These are phyloP conservation scores for Dictyostelium firmibasis DNA, from an alignment of 78 protist species.

Conservation along the genomic window DNA sequence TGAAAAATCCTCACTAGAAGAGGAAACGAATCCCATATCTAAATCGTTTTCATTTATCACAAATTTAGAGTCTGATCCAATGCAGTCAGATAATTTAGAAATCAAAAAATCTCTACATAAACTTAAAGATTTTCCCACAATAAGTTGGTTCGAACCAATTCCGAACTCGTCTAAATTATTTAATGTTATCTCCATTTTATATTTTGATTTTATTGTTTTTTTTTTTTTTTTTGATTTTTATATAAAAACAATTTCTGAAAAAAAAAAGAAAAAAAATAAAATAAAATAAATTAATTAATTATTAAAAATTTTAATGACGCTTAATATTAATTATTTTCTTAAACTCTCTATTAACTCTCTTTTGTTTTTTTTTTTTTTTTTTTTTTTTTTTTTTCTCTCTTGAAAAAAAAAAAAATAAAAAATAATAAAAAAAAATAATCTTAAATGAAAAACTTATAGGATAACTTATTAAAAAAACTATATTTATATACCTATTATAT, in stretches of 20 bases:
- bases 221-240: background rate
- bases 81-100: background rate
- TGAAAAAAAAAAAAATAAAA: background rate
- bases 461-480: background rate
- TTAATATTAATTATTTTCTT: too few species aligned
- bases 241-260: background rate
- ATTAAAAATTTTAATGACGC: background rate
- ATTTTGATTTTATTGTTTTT: background rate
- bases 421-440: background rate
- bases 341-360: background rate
- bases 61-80: background rate
- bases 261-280: background rate
- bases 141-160: slow-evolving; percentile 28
- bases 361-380: too few species aligned
- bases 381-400: background rate
- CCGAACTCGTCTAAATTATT: slow-evolving; percentile 41
- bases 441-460: background rate
- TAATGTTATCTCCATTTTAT: background rate
- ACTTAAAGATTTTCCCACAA: slow-evolving; percentile 13
- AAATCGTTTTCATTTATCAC: background rate
- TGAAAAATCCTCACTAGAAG: background rate
- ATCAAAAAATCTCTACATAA: slow-evolving; percentile 14
- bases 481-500: too few species aligned
- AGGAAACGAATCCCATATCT: background rate
- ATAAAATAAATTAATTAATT: too few species aligned